Conservation (phyloP, 306 rosid species). For the Dryas octopetala region DNA sequence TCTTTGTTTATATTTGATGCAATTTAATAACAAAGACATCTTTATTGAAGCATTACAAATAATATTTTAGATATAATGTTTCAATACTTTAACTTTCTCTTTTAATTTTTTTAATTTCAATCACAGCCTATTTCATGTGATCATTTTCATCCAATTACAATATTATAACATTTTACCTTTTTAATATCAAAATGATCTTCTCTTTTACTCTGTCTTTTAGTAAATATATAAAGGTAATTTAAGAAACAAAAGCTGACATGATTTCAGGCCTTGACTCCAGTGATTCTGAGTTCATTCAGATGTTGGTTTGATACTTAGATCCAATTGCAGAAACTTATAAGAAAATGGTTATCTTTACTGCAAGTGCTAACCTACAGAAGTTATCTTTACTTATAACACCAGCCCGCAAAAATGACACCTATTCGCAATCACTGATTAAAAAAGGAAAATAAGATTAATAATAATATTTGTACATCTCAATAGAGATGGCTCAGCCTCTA, state of each 20-base stretch:
- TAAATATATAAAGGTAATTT: background rate
- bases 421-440: no score
- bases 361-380: background rate
- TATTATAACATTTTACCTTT: background rate
- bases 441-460: no score
- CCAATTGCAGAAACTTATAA: constrained; percentile 26
- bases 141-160: background rate
- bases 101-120: constrained; percentile 7
- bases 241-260: constrained; percentile 33
- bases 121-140: constrained; percentile 3
- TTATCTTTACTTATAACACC: no score
- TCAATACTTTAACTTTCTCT: constrained; percentile 1
- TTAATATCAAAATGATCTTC: background rate
- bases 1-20: background rate
- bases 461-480: no score
- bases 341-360: constrained; percentile 2
- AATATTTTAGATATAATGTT: constrained; percentile 2
- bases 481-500: no score
- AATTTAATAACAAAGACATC: constrained; percentile 16
- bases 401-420: no score
- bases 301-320: constrained; percentile 15
- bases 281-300: constrained; percentile 17
- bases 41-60: constrained; percentile 18
- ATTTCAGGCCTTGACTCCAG: constrained; percentile 16
- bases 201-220: constrained; percentile 15